Evolutionary conservation across 768 basidiomycete genomes (phyloP).

Genomic region (Lepiota brunneoincarnata): DNA sequence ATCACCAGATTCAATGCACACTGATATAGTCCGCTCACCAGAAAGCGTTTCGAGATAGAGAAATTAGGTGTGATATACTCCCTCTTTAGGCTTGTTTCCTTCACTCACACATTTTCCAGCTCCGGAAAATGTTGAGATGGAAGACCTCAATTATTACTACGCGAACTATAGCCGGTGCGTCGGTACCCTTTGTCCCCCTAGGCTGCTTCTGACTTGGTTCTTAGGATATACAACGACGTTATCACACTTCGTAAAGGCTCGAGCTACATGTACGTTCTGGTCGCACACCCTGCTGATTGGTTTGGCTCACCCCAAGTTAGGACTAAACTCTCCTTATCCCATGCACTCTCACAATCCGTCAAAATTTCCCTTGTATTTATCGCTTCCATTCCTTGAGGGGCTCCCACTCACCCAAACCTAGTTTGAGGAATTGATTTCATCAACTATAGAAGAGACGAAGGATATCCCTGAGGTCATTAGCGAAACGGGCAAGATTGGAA

Average conservation of each 20-base stretch:
- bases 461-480: slow-evolving; percentile 92
- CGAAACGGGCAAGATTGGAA: slow-evolving; percentile 92
- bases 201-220: slow-evolving; percentile 3
- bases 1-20: slow-evolving; percentile 8
- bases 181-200: not conserved
- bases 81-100: not conserved
- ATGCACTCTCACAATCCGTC: slow-evolving; percentile 93
- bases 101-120: slow-evolving; percentile 39
- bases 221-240: slow-evolving; percentile 94
- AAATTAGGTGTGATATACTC: slow-evolving; percentile 54
- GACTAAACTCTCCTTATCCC: slow-evolving; percentile 94
- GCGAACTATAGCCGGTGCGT: slow-evolving; percentile 91
- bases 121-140: slow-evolving; percentile 90
- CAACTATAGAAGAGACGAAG: slow-evolving; percentile 94
- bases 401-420: slow-evolving; percentile 23
- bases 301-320: slow-evolving; percentile 35
- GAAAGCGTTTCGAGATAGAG: slow-evolving; percentile 93
- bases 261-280: slow-evolving; percentile 77
- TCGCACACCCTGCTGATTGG: slow-evolving; percentile 14
- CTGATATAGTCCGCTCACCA: slow-evolving; percentile 30
- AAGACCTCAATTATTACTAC: slow-evolving; percentile 95
- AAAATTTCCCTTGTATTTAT: slow-evolving; percentile 83
- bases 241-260: slow-evolving; percentile 94
- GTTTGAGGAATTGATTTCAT: slow-evolving; percentile 91
- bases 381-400: not conserved